Conservation (phyloP, 768 basidiomycete genomes). For the Rhodotorula toruloides region DNA sequence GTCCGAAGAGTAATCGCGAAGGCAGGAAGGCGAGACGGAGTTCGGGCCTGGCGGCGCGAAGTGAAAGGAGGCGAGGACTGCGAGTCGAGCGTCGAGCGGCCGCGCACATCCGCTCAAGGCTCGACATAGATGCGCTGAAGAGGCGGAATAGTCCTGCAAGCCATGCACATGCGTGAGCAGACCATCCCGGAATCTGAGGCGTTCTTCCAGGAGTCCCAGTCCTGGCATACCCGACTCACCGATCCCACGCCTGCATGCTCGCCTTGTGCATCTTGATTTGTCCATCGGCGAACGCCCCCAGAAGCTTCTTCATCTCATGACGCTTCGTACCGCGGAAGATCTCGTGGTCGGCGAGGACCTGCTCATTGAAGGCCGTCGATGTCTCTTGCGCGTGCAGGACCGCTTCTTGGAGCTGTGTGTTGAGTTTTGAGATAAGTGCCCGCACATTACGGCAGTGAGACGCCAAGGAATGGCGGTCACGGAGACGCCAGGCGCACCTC, state of each 20-base stretch:
- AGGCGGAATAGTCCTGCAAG: constrained; percentile 18
- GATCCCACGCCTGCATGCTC: constrained; percentile 26
- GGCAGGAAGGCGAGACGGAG: too few relatives aligned
- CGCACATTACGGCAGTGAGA: neutral
- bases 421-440: neutral
- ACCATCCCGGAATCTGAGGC: too few relatives aligned
- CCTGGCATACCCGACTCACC: constrained; percentile 1
- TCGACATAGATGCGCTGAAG: constrained; percentile 31
- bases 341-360: constrained; percentile 82
- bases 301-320: constrained; percentile 93
- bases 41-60: too few relatives aligned
- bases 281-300: constrained; percentile 81
- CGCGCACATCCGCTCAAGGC: constrained; percentile 9
- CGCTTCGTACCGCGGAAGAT: constrained; percentile 86
- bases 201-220: too few relatives aligned
- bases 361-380: constrained; percentile 91
- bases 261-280: constrained; percentile 79
- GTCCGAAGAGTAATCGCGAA: too few relatives aligned
- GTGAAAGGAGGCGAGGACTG: too few relatives aligned
- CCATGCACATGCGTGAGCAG: too few relatives aligned
- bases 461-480: neutral
- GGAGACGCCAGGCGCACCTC: constrained; percentile 77
- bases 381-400: constrained; percentile 93
- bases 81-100: too few relatives aligned
- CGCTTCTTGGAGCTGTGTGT: constrained; percentile 79